A percentile compares a stretch with the other conserved stretches of the same genome.
These are phyloP conservation scores for Saussurea involucrata DNA, from an alignment of 129 eudicot species.

Conservation along the genomic window DNA sequence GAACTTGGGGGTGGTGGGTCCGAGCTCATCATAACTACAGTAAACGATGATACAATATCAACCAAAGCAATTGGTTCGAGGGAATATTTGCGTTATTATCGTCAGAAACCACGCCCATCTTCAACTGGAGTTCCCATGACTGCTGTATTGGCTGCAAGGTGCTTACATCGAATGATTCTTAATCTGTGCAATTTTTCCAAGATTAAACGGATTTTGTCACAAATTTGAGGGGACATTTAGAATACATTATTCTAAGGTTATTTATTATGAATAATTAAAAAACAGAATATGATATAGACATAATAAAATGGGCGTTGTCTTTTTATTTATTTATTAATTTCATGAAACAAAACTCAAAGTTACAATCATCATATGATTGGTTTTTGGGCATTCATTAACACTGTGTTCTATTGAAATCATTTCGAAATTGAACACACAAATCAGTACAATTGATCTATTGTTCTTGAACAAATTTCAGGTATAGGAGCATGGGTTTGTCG, in stretches of 20 bases:
- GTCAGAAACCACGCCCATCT: constrained; percentile 86
- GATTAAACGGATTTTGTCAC: neutral
- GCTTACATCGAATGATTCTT: neutral
- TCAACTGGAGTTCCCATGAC: constrained; percentile 44
- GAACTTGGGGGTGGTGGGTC: constrained; percentile 90
- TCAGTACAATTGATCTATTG: neutral
- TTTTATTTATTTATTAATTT: too few relatives aligned
- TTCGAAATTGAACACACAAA: neutral
- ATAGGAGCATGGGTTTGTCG: constrained; percentile 91
- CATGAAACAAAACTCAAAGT: too few relatives aligned
- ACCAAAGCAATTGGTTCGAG: constrained; percentile 85
- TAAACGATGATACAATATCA: constrained; percentile 37
- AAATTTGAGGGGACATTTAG: too few relatives aligned
- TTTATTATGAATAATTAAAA: too few relatives aligned
- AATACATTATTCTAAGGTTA: too few relatives aligned
- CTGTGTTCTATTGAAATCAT: neutral
- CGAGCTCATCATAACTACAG: constrained; percentile 70
- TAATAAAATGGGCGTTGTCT: too few relatives aligned
- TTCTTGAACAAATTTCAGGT: constrained; percentile 39
- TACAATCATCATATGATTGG: too few relatives aligned
- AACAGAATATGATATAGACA: too few relatives aligned
- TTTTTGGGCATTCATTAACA: too few relatives aligned
- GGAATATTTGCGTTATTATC: constrained; percentile 86
- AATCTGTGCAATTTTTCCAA: too few relatives aligned
- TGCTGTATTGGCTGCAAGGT: constrained; percentile 89